phyloP scores from a whole-genome alignment of 1,139 yeast species.

The Sugiyamaella paludigena region DNA sequence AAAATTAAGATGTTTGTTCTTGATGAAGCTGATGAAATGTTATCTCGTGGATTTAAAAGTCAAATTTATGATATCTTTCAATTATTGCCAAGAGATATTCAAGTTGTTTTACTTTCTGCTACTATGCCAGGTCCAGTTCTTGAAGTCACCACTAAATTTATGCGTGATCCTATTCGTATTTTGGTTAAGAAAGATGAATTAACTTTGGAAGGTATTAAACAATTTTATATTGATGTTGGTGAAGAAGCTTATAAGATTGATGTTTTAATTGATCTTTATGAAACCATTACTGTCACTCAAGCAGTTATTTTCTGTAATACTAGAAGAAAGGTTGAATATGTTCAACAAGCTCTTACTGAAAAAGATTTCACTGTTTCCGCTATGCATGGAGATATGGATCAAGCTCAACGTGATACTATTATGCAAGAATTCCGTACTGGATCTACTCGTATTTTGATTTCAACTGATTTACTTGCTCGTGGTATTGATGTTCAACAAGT shows the following conservation, averaged over 20 bases:
- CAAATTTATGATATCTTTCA: slow-evolving; percentile 97
- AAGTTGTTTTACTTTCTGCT: slow-evolving; percentile 94
- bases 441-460: slow-evolving; percentile 92
- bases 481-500: slow-evolving; percentile 99
- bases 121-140: slow-evolving; percentile 97
- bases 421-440: slow-evolving; percentile 99
- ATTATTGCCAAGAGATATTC: slow-evolving; percentile 89
- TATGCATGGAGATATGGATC: slow-evolving; percentile 97
- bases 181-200: slow-evolving; percentile 97
- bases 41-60: slow-evolving; percentile 94
- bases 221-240: slow-evolving; percentile 92
- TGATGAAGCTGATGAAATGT: slow-evolving; percentile 99
- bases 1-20: slow-evolving; percentile 93
- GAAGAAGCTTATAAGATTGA: slow-evolving; percentile 91
- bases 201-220: slow-evolving; percentile 98
- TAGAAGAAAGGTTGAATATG: slow-evolving; percentile 93
- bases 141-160: slow-evolving; percentile 94
- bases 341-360: slow-evolving; percentile 81
- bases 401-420: slow-evolving; percentile 94
- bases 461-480: slow-evolving; percentile 98
- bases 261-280: slow-evolving; percentile 95
- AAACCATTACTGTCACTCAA: slow-evolving; percentile 96
- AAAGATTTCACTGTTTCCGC: slow-evolving; percentile 94
- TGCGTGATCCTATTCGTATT: slow-evolving; percentile 96
- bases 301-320: slow-evolving; percentile 99